Evolutionary conservation across 768 basidiomycete species (phyloP).

Genomic region (Boletus patriciae): DNA sequence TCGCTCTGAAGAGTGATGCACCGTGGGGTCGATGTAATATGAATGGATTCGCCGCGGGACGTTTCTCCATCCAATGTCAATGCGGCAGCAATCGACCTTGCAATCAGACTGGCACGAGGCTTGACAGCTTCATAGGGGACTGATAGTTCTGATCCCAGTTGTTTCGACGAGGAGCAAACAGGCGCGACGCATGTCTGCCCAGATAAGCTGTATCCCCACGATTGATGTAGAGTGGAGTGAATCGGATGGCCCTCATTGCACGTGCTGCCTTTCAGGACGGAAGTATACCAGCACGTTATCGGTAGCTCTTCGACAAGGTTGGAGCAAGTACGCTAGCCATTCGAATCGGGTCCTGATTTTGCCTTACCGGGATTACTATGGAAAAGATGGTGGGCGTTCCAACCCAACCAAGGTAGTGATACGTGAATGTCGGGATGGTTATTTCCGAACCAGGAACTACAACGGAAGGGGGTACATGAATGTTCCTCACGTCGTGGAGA

Average conservation of each 20-base stretch:
- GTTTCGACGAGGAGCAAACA: not conserved
- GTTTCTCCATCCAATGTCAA: not conserved
- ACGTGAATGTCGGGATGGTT: conserved; percentile 12
- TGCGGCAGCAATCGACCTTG: not conserved
- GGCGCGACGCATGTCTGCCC: not conserved
- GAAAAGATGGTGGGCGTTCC: not conserved
- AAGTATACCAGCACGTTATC: not conserved
- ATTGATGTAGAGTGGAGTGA: not conserved
- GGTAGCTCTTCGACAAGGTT: not conserved
- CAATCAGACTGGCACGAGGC: not conserved
- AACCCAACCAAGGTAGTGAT: conserved; percentile 9
- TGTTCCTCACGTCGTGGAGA: not conserved
- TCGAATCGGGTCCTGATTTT: not conserved
- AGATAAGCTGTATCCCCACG: not conserved
- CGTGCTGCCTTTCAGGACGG: not conserved
- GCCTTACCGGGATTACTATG: not conserved
- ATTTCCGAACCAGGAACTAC: conserved; percentile 5
- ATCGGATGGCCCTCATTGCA: not conserved
- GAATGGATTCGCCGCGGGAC: not conserved
- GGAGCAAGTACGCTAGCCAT: not conserved
- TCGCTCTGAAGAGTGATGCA: not conserved
- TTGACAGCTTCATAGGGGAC: too few species aligned
- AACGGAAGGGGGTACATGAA: conserved; percentile 3
- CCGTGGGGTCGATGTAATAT: not conserved
- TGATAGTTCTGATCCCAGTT: not conserved